These are phyloP conservation scores for Prototheca stagnorum DNA, from an alignment of 163 green algal species.

Conservation along the genomic window DNA sequence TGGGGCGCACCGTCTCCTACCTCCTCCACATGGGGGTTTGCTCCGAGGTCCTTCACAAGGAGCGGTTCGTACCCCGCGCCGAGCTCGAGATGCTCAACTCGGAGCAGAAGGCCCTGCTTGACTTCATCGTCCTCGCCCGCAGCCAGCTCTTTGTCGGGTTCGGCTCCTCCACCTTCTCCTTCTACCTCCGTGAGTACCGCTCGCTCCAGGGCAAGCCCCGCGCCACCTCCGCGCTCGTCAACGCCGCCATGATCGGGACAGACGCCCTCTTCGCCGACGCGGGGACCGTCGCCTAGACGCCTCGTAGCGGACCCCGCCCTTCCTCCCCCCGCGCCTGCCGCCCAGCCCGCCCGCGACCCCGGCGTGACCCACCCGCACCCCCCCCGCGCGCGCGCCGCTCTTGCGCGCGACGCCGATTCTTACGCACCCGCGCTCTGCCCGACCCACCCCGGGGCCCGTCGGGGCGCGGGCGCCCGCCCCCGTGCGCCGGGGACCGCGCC, in stretches of 20 bases:
- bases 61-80: constrained; percentile 33
- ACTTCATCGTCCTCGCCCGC: constrained; percentile 48
- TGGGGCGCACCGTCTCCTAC: constrained; percentile 33
- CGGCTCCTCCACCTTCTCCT: constrained; percentile 49
- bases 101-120: constrained; percentile 52
- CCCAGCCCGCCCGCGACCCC: too few relatives aligned
- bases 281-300: constrained; percentile 17
- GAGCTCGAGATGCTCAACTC: constrained; percentile 36
- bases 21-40: constrained; percentile 23
- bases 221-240: constrained; percentile 29
- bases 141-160: constrained; percentile 45
- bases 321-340: too few relatives aligned
- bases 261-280: constrained; percentile 36
- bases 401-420: too few relatives aligned
- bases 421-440: too few relatives aligned
- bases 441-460: too few relatives aligned
- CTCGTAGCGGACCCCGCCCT: not conserved
- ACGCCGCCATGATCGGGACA: constrained; percentile 44
- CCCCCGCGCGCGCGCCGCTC: too few relatives aligned
- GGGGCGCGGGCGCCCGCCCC: too few relatives aligned
- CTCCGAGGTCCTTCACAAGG: constrained; percentile 42
- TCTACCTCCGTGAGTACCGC: constrained; percentile 42
- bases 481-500: too few relatives aligned
- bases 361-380: too few relatives aligned
- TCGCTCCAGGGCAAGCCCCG: constrained; percentile 25